Percentiles rank a stretch among this genome's conserved stretches.
Conservation (phyloP, 2,329 filamentous ascomycete genomes). For the Sclerotinia trifoliorum region DNA sequence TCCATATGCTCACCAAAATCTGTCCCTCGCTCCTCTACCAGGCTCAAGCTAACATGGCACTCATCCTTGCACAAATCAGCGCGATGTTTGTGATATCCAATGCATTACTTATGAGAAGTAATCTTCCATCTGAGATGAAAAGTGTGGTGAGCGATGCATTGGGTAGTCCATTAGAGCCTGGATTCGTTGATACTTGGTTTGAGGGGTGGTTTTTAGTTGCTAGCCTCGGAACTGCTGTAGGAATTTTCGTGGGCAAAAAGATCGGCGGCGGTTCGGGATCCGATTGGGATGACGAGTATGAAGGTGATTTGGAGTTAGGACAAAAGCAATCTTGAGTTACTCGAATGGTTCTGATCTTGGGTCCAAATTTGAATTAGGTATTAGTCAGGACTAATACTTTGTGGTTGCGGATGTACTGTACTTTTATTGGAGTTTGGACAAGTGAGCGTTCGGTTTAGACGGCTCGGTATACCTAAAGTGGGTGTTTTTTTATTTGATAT, state of each 20-base stretch:
- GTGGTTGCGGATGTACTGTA: not conserved
- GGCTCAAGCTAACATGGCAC: constrained; percentile 69
- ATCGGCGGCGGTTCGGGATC: constrained; percentile 49
- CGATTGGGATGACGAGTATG: constrained; percentile 55
- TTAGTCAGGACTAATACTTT: not conserved
- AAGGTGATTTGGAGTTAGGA: constrained; percentile 63
- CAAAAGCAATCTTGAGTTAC: constrained; percentile 59
- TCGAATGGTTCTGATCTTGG: not conserved
- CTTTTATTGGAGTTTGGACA: constrained; percentile 2
- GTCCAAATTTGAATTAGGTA: not conserved
- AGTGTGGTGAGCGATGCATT: constrained; percentile 75
- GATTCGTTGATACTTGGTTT: constrained; percentile 80
- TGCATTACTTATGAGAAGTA: constrained; percentile 73
- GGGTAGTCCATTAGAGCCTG: constrained; percentile 67
- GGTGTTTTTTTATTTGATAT: not conserved
- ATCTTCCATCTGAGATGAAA: constrained; percentile 74
- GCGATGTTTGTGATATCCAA: constrained; percentile 84
- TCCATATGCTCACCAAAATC: constrained; percentile 75
- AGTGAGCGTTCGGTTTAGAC: not conserved
- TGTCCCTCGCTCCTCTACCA: constrained; percentile 71
- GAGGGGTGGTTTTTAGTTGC: constrained; percentile 80
- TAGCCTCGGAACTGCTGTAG: constrained; percentile 63
- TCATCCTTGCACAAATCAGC: constrained; percentile 76
- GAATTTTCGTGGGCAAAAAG: constrained; percentile 70
- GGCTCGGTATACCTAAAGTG: constrained; percentile 1